Evolutionary conservation across 176 grass and related monocot genomes (phyloP).

Genomic region (Carex myosuroides): DNA sequence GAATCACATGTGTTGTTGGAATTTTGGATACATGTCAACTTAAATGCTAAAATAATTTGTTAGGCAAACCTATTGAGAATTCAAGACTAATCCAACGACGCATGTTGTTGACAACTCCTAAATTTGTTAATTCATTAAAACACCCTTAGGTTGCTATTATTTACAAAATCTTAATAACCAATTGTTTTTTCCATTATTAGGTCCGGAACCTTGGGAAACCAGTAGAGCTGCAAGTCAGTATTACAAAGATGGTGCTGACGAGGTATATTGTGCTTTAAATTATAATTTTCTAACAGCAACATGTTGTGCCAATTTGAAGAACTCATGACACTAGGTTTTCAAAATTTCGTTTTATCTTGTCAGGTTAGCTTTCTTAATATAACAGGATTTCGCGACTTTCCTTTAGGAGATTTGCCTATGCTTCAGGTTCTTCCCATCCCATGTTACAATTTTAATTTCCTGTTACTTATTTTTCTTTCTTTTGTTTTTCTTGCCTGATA

Average conservation of each 20-base stretch:
- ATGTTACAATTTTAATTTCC: not conserved
- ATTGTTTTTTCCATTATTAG: conserved; percentile 22
- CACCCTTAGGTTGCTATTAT: not conserved
- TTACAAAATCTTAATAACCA: not conserved
- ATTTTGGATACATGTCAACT: not conserved
- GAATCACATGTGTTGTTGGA: not conserved
- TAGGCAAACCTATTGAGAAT: not conserved
- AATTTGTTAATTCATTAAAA: not conserved
- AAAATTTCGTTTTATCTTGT: not conserved
- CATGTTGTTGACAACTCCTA: not conserved
- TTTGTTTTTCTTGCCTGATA: conserved; percentile 14
- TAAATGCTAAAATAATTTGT: not conserved
- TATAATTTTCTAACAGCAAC: not conserved
- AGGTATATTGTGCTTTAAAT: conserved; percentile 42
- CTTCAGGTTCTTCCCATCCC: conserved; percentile 57
- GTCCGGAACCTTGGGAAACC: conserved; percentile 98
- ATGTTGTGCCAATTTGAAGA: not conserved
- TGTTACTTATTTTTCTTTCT: not conserved
- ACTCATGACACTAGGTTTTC: not conserved
- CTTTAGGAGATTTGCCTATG: conserved; percentile 95
- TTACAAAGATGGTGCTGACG: conserved; percentile 92
- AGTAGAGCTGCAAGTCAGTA: conserved; percentile 96
- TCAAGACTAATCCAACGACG: not conserved
- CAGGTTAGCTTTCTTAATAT: conserved; percentile 99
- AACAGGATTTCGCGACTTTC: conserved; percentile 97